phyloP scores from a whole-genome alignment of 1,139 yeast genomes.

The Yarrowia galli region DNA sequence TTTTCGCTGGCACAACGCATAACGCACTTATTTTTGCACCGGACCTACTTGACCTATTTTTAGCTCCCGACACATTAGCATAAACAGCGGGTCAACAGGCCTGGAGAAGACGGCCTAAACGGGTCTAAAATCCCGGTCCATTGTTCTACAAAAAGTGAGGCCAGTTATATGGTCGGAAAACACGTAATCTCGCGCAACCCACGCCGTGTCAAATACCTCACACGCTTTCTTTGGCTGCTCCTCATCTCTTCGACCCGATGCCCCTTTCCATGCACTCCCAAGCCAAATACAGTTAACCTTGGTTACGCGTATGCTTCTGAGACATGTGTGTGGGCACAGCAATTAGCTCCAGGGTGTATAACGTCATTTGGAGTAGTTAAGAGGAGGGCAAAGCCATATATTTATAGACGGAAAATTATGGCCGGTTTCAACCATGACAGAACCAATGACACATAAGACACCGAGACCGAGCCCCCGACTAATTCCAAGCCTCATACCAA shows the following conservation, averaged over 20 bases:
- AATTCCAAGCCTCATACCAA: not conserved
- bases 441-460: not conserved
- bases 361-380: conserved; percentile 1
- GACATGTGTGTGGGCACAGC: conserved; percentile 25
- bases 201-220: conserved; percentile 2
- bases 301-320: conserved; percentile 34
- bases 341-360: conserved; percentile 7
- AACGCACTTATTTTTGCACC: conserved; percentile 18
- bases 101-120: not conserved
- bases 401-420: not conserved
- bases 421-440: not conserved
- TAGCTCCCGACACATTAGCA: conserved; percentile 4
- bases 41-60: conserved; percentile 21
- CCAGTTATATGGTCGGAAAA: not conserved
- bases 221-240: too few relatives aligned
- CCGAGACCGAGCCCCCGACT: not conserved
- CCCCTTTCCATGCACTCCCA: conserved; percentile 35
- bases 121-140: not conserved
- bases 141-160: not conserved
- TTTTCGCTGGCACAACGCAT: conserved; percentile 24
- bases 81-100: conserved; percentile 2
- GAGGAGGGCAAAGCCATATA: not conserved
- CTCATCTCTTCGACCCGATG: conserved; percentile 7
- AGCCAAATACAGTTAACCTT: conserved; percentile 27
- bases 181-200: not conserved